These are phyloP conservation scores for Solioccasus polychromus DNA, from an alignment of 768 basidiomycete genomes.

Conservation along the genomic window DNA sequence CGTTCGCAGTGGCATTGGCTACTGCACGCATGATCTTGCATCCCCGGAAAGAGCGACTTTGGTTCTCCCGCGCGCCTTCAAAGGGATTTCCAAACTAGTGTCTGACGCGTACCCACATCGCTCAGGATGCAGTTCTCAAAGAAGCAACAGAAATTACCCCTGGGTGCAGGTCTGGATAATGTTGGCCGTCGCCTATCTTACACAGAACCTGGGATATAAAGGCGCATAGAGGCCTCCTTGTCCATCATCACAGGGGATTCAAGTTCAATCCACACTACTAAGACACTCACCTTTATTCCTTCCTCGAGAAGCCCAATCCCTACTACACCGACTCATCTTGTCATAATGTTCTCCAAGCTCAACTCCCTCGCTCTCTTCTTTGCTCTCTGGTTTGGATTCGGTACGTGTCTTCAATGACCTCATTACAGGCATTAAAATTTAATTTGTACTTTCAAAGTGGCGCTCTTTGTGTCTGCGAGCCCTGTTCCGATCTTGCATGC, in stretches of 20 bases:
- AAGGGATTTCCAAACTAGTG: slow-evolving; percentile 8
- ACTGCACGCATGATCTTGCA: neutral
- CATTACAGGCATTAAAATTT: neutral
- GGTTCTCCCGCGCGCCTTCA: neutral
- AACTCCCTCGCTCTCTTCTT: neutral
- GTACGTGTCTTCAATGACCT: neutral
- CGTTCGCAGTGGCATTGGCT: too few relatives aligned
- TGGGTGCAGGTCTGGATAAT: too few relatives aligned
- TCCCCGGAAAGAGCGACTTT: too few relatives aligned
- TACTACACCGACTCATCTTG: neutral
- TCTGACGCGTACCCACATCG: neutral
- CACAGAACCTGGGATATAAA: too few relatives aligned
- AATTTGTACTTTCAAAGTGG: neutral
- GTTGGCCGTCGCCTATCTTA: too few relatives aligned
- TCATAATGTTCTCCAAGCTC: neutral
- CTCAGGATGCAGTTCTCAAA: neutral
- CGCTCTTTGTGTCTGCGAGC: neutral
- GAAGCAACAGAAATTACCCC: too few relatives aligned
- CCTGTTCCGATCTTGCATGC: neutral
- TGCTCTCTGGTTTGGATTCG: neutral
- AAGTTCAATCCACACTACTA: too few relatives aligned
- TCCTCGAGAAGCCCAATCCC: too few relatives aligned
- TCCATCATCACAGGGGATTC: too few relatives aligned
- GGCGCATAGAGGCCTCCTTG: too few relatives aligned
- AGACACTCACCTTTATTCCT: too few relatives aligned